A percentile compares a stretch with the other conserved stretches of the same genome.
These are phyloP conservation scores for Pseudopyricularia javanii DNA, from an alignment of 2,329 filamentous ascomycete genomes.

Conservation along the genomic window DNA sequence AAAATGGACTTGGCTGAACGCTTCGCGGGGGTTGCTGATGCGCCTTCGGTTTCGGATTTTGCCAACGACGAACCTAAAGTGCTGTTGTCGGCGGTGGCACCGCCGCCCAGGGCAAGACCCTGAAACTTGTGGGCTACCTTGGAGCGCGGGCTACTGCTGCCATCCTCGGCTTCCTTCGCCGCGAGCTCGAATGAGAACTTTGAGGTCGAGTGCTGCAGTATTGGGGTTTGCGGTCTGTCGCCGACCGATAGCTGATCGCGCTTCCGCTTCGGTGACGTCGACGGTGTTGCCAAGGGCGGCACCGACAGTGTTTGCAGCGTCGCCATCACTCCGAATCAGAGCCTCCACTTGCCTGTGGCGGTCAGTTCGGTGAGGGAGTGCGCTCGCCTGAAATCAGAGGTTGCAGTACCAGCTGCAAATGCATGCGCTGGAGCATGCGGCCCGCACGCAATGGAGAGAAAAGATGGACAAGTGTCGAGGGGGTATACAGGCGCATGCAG, in stretches of 20 bases:
- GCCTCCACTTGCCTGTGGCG: not conserved
- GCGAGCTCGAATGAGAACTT: conserved; percentile 4
- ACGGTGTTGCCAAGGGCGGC: not conserved
- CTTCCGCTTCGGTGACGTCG: conserved; percentile 18
- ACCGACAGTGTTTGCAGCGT: not conserved
- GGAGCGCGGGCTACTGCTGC: conserved; percentile 38
- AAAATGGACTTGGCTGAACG: not conserved
- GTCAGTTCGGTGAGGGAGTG: not conserved
- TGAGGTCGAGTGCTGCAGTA: not conserved
- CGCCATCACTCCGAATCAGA: not conserved
- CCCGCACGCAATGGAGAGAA: not conserved
- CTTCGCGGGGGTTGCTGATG: not conserved
- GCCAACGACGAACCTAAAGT: not conserved
- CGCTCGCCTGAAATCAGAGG: not conserved
- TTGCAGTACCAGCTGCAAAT: not conserved
- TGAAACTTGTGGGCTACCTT: conserved; percentile 39
- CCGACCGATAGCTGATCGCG: conserved; percentile 11
- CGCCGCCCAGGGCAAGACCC: conserved; percentile 33
- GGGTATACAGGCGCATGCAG: too few relatives aligned
- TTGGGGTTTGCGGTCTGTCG: conserved; percentile 3
- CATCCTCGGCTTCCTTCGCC: conserved; percentile 22
- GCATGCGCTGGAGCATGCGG: not conserved
- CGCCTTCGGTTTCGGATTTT: not conserved
- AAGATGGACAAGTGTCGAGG: too few relatives aligned
- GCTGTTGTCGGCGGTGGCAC: conserved; percentile 25